Evolutionary conservation across 2,329 filamentous ascomycete species (phyloP), one percentile per base, ranked within the genome.

Genomic region (Neobulgaria alba): DNA sequence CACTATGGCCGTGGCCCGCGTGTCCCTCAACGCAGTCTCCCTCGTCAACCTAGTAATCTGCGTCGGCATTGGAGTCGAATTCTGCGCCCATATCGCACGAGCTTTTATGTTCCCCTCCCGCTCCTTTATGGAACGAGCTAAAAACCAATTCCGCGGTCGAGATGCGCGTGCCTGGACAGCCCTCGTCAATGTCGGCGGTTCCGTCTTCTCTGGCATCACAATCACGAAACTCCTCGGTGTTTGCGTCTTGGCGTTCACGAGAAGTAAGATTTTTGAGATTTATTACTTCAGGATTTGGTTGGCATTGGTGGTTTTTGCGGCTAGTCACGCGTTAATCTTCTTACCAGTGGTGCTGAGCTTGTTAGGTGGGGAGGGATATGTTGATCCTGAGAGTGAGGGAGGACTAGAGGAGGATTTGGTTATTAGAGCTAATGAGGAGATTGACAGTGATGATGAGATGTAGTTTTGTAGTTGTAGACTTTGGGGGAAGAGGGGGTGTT

Each of bases 231-330:
- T 98, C 1, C 69, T 98, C 2, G 92, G 92, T 3, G 90, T 98
- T 0, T 82, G 75, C 33, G 92, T 98, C 26, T 69, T 98, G 15
- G 92, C 92, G 0, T 98, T 95, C 57, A 98, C 92, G 5, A 72
- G 85, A 38, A 94, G 86, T 62, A 98, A 96, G 75, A 98, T 98
- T 58, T 98, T 98, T 56, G 93, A 98, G 67, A 87, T 98, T 43
- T 98, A 98, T 66, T 98, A 98, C 65, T 98, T 98, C 72, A 77
- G 92, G 32, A 85, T 98, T 32, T 98, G 92, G 92, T 68, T 95
- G 14, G 83, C 89, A 5, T 74, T 98, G 40, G 89, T 98, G 9
- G 61, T 93, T 8, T 90, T 95, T 61, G 93, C 89, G 2, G 86
- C 86, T 5, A 73, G 81, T 8, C 92, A 98, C 61, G 87, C 92